These are phyloP conservation scores for Striga hermonthica DNA, from an alignment of 305 asterid genomes.

Conservation along the genomic window DNA sequence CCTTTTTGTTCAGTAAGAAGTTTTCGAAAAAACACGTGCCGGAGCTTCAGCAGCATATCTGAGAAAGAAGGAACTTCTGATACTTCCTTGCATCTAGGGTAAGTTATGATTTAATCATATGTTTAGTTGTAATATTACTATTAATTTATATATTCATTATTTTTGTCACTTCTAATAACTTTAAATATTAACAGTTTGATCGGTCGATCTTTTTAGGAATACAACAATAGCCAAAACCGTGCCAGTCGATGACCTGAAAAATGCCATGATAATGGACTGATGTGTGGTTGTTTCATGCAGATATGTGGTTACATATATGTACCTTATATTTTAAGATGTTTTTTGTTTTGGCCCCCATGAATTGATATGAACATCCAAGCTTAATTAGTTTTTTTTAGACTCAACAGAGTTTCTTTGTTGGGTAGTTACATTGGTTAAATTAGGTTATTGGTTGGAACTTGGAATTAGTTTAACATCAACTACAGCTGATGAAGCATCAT, in stretches of 20 bases:
- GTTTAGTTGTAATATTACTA: not conserved
- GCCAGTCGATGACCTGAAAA: conserved; percentile 31
- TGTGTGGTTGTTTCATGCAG: not conserved
- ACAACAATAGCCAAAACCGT: conserved; percentile 41
- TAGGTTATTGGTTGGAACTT: too few relatives aligned
- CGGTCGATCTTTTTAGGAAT: conserved; percentile 34
- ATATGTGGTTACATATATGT: not conserved
- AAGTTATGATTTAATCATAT: conserved; percentile 4
- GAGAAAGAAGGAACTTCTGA: conserved; percentile 48
- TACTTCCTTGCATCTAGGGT: conserved; percentile 60
- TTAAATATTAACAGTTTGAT: conserved; percentile 38
- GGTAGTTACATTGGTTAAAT: too few relatives aligned
- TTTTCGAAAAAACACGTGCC: conserved; percentile 38
- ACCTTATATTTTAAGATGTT: not conserved
- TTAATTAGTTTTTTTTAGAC: too few relatives aligned
- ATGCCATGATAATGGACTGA: conserved; percentile 38
- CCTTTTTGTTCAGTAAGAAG: too few relatives aligned
- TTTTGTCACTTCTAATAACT: not conserved
- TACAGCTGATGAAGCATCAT: too few relatives aligned
- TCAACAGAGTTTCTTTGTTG: too few relatives aligned
- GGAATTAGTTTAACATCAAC: too few relatives aligned
- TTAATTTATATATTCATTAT: too few relatives aligned
- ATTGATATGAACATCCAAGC: not conserved
- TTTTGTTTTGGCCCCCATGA: not conserved
- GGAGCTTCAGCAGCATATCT: conserved; percentile 30